Evolutionary conservation across 345 rosid genomes (phyloP), one percentile per base, ranked within the genome.

Genomic region (Bretschneidera sinensis): DNA sequence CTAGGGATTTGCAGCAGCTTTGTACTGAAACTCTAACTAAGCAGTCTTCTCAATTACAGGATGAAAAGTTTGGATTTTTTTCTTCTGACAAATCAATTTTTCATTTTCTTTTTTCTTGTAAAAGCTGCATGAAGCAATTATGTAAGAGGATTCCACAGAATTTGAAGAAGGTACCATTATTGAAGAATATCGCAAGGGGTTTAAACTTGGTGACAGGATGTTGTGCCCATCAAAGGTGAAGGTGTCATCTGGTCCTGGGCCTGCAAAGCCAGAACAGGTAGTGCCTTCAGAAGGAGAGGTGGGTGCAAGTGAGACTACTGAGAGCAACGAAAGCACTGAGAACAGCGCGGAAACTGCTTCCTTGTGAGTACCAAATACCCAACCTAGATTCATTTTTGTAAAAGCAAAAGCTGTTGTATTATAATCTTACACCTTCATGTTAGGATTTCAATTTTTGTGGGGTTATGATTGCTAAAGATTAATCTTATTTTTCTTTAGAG

Each of bases 201-300:
- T 84, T 78, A 75, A 78, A 78, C 80, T 92, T 0, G 97, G 95
- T 0, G 94, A 89, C 25, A 80, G 94, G 77, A 89, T 92, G 19
- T 54, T 92, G 73, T 88, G 99, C 19, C 96, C 97, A 20, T 78
- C 99, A 20, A 92, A 89, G 99, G 99, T 89, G 70, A 85, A 92
- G 74, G 99, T 92, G 34, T 92, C 99, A 0, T 90, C 99, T n/a
- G 96, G 97, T 68, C 97, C 97, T 1, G 97, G 97, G 33, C 97
- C 95, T 33, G 86, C 72, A 39, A 85, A 80, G 67, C 58, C 79
- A 0, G 84, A 83, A 54, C 58, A 59, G 62, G 71, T 17, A 54
- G 78, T 43, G 65, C 61, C 75, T 60, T 57, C 71, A 15, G 79
- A 23, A 73, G 84, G 66, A 67, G 83, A 31, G 24, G 65, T 55